These are phyloP conservation scores for Naegleria fowleri DNA, from an alignment of 208 protist genomes.

Conservation along the genomic window DNA sequence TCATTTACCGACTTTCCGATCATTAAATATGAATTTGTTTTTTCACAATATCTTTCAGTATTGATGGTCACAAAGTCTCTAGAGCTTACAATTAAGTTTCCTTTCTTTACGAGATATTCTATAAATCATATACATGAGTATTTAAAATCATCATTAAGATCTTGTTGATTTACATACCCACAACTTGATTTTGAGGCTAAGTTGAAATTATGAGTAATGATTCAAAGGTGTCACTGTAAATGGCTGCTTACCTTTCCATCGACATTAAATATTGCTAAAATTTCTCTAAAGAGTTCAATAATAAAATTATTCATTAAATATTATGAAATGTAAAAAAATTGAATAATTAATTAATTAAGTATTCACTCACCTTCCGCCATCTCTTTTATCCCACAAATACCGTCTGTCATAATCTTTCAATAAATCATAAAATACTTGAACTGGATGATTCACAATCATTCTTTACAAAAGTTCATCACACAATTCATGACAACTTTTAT, in stretches of 20 bases:
- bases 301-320: too few relatives aligned
- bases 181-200: neutral
- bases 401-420: neutral
- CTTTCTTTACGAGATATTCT: neutral
- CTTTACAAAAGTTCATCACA: too few relatives aligned
- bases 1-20: neutral
- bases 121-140: too few relatives aligned
- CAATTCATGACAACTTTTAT: too few relatives aligned
- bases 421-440: neutral
- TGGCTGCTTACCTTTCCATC: too few relatives aligned
- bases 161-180: neutral
- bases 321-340: too few relatives aligned
- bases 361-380: neutral
- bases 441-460: neutral
- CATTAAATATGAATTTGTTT: neutral
- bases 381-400: neutral
- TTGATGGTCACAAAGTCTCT: neutral
- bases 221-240: too few relatives aligned
- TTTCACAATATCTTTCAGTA: neutral
- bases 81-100: neutral
- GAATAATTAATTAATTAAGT: too few relatives aligned
- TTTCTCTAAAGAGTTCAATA: neutral
- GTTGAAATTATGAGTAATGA: too few relatives aligned
- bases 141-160: too few relatives aligned
- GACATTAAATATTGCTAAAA: neutral